Base-by-base conservation (phyloP, 805 yeast genomes). In the Sugiyamaella valdiviana region DNA sequence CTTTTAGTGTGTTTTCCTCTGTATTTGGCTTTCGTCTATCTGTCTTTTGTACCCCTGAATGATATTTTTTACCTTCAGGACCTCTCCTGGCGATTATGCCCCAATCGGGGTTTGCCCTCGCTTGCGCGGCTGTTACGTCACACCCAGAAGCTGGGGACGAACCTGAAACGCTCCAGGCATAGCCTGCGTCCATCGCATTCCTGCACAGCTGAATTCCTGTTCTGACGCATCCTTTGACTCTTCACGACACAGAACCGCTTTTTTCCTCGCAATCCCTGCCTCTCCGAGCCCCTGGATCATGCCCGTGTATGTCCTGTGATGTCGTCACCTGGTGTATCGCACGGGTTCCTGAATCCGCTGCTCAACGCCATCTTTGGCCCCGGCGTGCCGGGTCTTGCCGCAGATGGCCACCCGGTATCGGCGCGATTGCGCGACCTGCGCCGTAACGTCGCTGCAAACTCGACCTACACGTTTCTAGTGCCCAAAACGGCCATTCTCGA, bases 361-460 rank as follows among this genome's bases (percentile, higher is more conserved):
- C 66, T 84, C 26, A 80, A 83, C 62, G 73, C 80, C 36, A 63
- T 84, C 5, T 83, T 85, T 69, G 81, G 83, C 65, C 79, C 83
- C 56, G 82, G 39, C 9, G 7, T n/a, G 9, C 36, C 84, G 0
- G 69, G 67, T 49, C 79, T 79, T 23, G 35, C 36, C n/a, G n/a
- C 44, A 14, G 44, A 41, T 36, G 26, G 14, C 32, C 32, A 26
- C 10, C 32, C 32, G 32, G 21, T 24, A 1, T 42, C 53, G 21
- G 36, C 54, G 14, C 53, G 50, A 42, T 47, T 53, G 38, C 44
- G 49, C 15, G 55, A 58, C 20, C 42, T 51, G 39, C 44, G 51
- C 9, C 49, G 40, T 16, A 51, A 63, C 5, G 80, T 14, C 48
- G 62, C 58, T 39, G 32, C 32, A 3, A 65, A 63, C 51, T 78